Evolutionary conservation across 257 asterid species (phyloP).

Genomic region (Verbena officinalis): DNA sequence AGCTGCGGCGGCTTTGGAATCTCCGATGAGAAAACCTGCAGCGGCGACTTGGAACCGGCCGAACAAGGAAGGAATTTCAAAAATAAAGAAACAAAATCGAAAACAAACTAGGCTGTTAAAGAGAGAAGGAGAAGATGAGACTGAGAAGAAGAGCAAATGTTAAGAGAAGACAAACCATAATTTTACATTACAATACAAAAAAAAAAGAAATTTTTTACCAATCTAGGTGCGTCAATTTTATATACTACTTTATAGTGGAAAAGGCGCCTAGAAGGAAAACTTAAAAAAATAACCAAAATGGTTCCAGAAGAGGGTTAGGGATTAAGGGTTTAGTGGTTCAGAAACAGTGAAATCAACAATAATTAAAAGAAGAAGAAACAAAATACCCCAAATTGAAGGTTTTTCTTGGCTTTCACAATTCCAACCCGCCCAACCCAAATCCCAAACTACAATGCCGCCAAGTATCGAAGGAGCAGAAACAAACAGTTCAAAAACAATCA

Average conservation of each 20-base stretch:
- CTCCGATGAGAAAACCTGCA: no score
- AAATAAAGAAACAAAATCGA: no score
- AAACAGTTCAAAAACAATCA: background rate
- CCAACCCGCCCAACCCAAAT: slow-evolving; percentile 9
- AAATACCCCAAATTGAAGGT: no score
- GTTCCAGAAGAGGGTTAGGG: slow-evolving; percentile 5
- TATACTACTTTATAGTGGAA: background rate
- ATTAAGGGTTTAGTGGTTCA: background rate
- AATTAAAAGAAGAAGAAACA: background rate
- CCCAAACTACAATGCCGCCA: background rate
- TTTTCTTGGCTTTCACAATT: background rate
- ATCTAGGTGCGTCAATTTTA: background rate
- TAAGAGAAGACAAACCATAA: background rate
- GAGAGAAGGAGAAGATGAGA: no score
- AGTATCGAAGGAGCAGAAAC: background rate
- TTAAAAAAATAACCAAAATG: background rate
- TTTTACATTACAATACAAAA: no score
- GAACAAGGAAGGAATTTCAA: no score
- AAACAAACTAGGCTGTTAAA: no score
- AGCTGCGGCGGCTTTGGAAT: no score
- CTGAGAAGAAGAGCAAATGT: no score
- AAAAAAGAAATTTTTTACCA: background rate
- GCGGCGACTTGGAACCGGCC: no score
- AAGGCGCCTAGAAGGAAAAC: background rate
- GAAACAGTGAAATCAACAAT: background rate